Evolutionary conservation across 352 stramenopile genomes (phyloP).

Genomic region (Pythium chondricola): DNA sequence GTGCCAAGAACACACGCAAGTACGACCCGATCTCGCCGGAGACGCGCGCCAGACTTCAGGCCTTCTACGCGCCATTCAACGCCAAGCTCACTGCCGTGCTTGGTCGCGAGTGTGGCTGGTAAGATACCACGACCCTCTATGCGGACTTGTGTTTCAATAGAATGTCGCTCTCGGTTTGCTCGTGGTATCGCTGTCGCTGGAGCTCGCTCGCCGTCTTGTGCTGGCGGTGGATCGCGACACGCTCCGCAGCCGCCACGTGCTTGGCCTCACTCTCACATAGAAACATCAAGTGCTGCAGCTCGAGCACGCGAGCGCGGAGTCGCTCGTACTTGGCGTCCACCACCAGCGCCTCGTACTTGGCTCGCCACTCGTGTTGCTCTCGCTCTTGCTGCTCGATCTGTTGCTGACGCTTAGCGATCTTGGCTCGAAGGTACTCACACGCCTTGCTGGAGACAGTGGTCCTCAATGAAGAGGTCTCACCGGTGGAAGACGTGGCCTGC

Average conservation of each 20-base stretch:
- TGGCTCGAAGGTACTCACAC: slow-evolving; percentile 40
- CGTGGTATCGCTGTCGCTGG: slow-evolving; percentile 31
- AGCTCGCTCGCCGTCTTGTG: slow-evolving; percentile 29
- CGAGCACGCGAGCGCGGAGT: slow-evolving; percentile 45
- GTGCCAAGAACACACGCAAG: slow-evolving; percentile 84
- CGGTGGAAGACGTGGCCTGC: neutral
- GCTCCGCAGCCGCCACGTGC: slow-evolving; percentile 37
- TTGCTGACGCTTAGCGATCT: slow-evolving; percentile 35
- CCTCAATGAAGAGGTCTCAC: neutral
- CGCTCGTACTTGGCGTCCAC: slow-evolving; percentile 35
- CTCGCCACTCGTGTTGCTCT: slow-evolving; percentile 20
- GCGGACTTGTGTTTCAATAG: slow-evolving; percentile 37
- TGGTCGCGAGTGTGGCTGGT: slow-evolving; percentile 52
- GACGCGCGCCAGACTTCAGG: slow-evolving; percentile 48
- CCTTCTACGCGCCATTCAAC: slow-evolving; percentile 85
- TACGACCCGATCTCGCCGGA: slow-evolving; percentile 66
- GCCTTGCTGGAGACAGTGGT: slow-evolving; percentile 24
- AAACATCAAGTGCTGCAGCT: slow-evolving; percentile 67
- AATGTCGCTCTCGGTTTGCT: slow-evolving; percentile 63
- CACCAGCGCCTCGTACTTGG: slow-evolving; percentile 37
- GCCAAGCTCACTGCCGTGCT: slow-evolving; percentile 63
- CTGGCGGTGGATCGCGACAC: slow-evolving; percentile 23
- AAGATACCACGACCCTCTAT: slow-evolving; percentile 22
- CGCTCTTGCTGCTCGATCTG: slow-evolving; percentile 36
- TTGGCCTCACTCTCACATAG: slow-evolving; percentile 48